phyloP scores from a whole-genome alignment of 1,139 yeast species.

The Nakaseomyces delphensis region DNA sequence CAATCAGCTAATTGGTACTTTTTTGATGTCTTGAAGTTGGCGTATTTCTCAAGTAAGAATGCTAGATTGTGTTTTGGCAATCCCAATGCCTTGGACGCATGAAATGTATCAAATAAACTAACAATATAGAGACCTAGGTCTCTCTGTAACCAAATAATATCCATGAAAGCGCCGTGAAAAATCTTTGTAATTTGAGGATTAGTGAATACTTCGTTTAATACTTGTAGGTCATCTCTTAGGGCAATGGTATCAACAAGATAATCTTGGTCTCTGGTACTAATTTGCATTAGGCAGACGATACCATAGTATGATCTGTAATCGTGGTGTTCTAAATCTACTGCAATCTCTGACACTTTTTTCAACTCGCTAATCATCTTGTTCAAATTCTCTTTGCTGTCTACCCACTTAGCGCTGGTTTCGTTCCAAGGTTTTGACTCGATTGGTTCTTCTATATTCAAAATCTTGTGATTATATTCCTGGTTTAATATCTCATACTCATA shows the following conservation, averaged over 20 bases:
- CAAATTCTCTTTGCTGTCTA: slow-evolving; percentile 50
- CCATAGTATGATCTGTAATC: slow-evolving; percentile 88
- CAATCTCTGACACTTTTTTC: slow-evolving; percentile 51
- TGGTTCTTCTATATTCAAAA: slow-evolving; percentile 43
- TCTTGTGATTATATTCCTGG: slow-evolving; percentile 59
- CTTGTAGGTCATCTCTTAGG: slow-evolving; percentile 61
- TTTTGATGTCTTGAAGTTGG: slow-evolving; percentile 80
- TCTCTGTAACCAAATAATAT: slow-evolving; percentile 92
- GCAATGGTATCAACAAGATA: slow-evolving; percentile 76
- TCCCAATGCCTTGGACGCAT: slow-evolving; percentile 72
- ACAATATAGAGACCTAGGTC: slow-evolving; percentile 90
- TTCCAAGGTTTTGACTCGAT: slow-evolving; percentile 60
- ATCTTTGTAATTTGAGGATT: slow-evolving; percentile 77
- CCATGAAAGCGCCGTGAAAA: slow-evolving; percentile 96
- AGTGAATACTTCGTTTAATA: slow-evolving; percentile 67
- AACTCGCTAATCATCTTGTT: slow-evolving; percentile 48
- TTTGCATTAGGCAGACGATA: slow-evolving; percentile 87
- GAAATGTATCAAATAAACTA: slow-evolving; percentile 83
- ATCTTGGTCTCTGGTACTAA: slow-evolving; percentile 70
- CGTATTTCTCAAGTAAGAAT: slow-evolving; percentile 68
- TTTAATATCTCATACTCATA: slow-evolving; percentile 66
- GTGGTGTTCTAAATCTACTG: slow-evolving; percentile 97
- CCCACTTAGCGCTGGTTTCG: slow-evolving; percentile 57
- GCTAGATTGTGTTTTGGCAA: slow-evolving; percentile 81
- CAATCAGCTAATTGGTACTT: slow-evolving; percentile 96